phyloP scores from a whole-genome alignment of 208 protist species.

The Acanthamoeba sp. region DNA sequence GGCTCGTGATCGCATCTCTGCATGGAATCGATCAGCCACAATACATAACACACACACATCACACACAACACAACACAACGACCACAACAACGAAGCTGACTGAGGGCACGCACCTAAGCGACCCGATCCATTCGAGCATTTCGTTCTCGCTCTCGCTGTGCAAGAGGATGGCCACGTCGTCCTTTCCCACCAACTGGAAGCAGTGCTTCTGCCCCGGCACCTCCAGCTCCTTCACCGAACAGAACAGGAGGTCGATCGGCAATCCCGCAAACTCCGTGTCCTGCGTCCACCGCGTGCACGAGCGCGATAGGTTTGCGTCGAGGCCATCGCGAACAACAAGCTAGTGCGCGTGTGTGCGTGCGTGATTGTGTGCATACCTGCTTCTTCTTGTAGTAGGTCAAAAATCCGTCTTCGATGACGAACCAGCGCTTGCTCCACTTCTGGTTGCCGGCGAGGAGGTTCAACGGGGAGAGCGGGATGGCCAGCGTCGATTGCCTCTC shows the following conservation, averaged over 20 bases:
- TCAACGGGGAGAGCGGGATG: not conserved
- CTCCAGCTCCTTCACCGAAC: conserved; percentile 48
- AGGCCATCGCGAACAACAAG: too few relatives aligned
- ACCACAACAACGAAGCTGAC: not conserved
- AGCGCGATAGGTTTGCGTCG: too few relatives aligned
- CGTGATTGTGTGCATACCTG: not conserved
- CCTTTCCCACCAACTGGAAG: conserved; percentile 45
- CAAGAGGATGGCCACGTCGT: not conserved
- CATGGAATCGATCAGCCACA: too few relatives aligned
- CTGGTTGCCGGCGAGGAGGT: conserved; percentile 2
- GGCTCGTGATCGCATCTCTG: conserved; percentile 45
- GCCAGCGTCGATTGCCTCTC: not conserved
- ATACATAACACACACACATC: too few relatives aligned
- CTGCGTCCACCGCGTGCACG: not conserved
- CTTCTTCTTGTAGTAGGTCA: conserved; percentile 63
- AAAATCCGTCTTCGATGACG: conserved; percentile 57
- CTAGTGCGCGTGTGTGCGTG: not conserved
- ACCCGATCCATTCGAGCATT: conserved; percentile 55
- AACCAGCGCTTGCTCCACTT: conserved; percentile 65
- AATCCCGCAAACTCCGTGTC: conserved; percentile 45
- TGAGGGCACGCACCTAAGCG: not conserved
- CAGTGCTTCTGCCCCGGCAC: conserved; percentile 48
- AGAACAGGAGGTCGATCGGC: conserved; percentile 43
- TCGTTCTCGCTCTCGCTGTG: conserved; percentile 46
- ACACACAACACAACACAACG: not conserved